Base-by-base conservation (phyloP, 179 eudicot species). In the Gypsophila paniculata region DNA sequence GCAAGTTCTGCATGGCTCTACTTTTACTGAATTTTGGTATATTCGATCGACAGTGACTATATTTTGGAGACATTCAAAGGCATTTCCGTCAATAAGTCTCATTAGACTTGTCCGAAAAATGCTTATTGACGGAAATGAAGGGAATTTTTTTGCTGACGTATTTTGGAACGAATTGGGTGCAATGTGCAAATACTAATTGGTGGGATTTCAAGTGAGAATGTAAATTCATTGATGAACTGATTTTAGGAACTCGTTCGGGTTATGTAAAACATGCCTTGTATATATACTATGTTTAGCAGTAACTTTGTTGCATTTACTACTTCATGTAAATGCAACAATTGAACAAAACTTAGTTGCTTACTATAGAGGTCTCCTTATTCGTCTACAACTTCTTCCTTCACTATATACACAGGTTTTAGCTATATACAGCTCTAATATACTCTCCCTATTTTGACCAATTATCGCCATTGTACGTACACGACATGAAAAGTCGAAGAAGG, bases 201-300 rank as follows among this genome's bases (percentile, higher is more conserved):
- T 7, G 63, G 60, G 23, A 54, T 48, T 67, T 68, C 22, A 72
- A 72, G 36, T 14, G 44, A 74, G 44, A 39, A 48, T 59, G 77
- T 74, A 74, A 21, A 75, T 61, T 68, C n/a, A 14, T 54, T 58
- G 58, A 36, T 26, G 65, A 36, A 25, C 49, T 67, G 8, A 19
- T 61, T 62, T 62, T 32, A 15, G 61, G 67, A 44, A 46, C 39
- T 18, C 59, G 25, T 34, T 51, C 36, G 68, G 69, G 21, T 10
- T 42, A 48, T 22, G 5, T 46, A 46, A 2, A 12, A 17, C 13
- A 10, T 12, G n/a, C 8, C 63, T 11, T 59, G 52, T 29, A 11
- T 59, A 14, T 12, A 23, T 58, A 55, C 22, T n/a, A 1, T 55
- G 23, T n/a, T n/a, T 55, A 55, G 54, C 54, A 51, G 18, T 65